Evolutionary conservation across 371 early-diverging fungal species (phyloP), one percentile per base, ranked within the genome.

Genomic region (Rhizomucor miehei): DNA sequence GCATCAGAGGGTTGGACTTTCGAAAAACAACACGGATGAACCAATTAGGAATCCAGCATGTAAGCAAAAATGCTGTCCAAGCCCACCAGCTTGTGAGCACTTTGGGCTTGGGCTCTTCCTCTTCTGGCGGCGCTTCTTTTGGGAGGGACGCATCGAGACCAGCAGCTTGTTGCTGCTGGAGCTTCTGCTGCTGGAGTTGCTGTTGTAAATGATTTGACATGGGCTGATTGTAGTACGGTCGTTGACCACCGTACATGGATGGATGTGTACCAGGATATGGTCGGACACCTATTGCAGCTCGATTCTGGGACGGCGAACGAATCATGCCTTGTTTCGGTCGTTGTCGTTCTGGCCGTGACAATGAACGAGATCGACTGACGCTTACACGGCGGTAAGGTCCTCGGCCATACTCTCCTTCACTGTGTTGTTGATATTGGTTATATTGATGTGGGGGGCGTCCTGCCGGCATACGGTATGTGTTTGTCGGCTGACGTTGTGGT

Each of bases 21-120:
- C 69, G 59, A 45, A 78, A 51, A 57, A 79, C 79, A 17, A 72
- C 64, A 25, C 75, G 71, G 2, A 83, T 57, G 46, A 77, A 66
- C 61, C 73, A 71, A 44, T 72, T 73, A 1, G 84, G 84, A 44
- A 80, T 59, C 54, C 80, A 83, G 48, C 84, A 83, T 4, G 84
- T 83, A 52, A 66, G 65, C 14, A 83, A 59, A 45, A 67, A 73
- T 5, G 84, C 81, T 2, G 67, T 60, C 77, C 77, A 77, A 43
- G 74, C 65, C 77, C 77, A 77, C 72, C 77, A 77, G 40, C 60
- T 67, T 1, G 69, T 71, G 8, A 80, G 51, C 6, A 82, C 81
- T 58, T 78, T 73, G 4, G 73, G 62, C 39, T 78, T 75, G 29
- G 69, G 53, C 50, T 73, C 71, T 56, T 67, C 38, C 36, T 67